These are phyloP conservation scores for Neltuma alba DNA, from an alignment of 306 rosid genomes.

Conservation along the genomic window DNA sequence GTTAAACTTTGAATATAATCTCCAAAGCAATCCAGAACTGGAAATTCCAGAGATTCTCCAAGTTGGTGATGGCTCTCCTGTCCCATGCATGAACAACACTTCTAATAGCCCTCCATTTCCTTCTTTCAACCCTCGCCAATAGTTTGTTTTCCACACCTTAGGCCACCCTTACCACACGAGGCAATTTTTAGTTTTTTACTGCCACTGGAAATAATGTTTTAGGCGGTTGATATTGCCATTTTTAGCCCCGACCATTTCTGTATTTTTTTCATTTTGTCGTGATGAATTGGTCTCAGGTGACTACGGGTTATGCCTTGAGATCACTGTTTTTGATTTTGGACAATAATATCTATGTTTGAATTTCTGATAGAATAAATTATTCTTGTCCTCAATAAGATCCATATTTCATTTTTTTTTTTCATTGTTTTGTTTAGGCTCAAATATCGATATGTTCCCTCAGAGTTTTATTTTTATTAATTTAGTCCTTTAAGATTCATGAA, in stretches of 20 bases:
- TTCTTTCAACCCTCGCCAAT: conserved; percentile 68
- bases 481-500: background rate
- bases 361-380: no score
- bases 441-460: background rate
- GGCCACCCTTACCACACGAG: no score
- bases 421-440: background rate
- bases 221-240: no score
- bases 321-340: background rate
- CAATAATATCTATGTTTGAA: background rate
- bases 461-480: no score
- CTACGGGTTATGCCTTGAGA: background rate
- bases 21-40: conserved; percentile 48
- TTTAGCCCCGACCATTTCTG: no score
- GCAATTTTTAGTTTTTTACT: no score
- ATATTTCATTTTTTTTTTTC: no score
- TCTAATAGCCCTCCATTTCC: conserved; percentile 71
- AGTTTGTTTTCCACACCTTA: no score
- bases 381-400: no score
- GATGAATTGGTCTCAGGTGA: background rate
- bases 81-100: no score
- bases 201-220: no score
- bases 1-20: conserved; percentile 29
- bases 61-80: background rate
- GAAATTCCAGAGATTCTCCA: conserved; percentile 37
- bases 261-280: no score